Base-by-base conservation (phyloP, 345 rosid genomes). In the Trapa bicornis region DNA sequence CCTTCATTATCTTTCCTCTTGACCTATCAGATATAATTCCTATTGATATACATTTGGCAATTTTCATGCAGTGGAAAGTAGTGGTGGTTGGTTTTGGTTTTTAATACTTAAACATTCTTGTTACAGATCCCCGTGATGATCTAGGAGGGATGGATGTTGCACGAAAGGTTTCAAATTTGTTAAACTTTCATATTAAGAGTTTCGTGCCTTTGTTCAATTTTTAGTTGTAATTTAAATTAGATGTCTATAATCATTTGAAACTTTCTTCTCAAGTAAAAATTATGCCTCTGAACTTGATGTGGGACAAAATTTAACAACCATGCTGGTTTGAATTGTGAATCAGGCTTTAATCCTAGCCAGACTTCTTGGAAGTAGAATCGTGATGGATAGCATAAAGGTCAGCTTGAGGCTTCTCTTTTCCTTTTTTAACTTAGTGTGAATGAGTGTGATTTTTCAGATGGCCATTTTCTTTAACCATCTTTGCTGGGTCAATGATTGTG, bases 91-190 rank as follows among this genome's bases (percentile, higher is more conserved):
- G 35, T 36, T 57, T 32, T 57, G 5, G 12, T 9, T 6, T 12
- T 58, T 7, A 10, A 1, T 35, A 58, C 38, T 58, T 11, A 6
- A 5, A 29, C 37, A 33, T 33, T 41, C 47, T 61, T 56, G 69
- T 50, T 75, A 72, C 86, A 89, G 98, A 93, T 90, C 98, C 97
- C 52, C 92, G 98, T 17, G 98, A 93, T 72, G 97, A 93, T 81
- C 96, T 93, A 0, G 70, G 96, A 67, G 97, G 98, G 72, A 85
- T 88, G 94, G 98, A 93, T 77, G 97, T 90, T 74, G 97, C 96
- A 22, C 86, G 97, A 80, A 93, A 93, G 98, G 98, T 89, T 32
- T 29, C 1, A 58, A 15, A 7, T 50, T 29, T 50, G 56, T 50
- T 50, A 50, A 50, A 50, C 54, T 13, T 50, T 17, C 54, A 50